Percentiles rank a stretch among this genome's conserved stretches.
These are phyloP conservation scores for Cephalotrichum gorgonifer DNA, from an alignment of 2,329 filamentous ascomycete species.

Conservation along the genomic window DNA sequence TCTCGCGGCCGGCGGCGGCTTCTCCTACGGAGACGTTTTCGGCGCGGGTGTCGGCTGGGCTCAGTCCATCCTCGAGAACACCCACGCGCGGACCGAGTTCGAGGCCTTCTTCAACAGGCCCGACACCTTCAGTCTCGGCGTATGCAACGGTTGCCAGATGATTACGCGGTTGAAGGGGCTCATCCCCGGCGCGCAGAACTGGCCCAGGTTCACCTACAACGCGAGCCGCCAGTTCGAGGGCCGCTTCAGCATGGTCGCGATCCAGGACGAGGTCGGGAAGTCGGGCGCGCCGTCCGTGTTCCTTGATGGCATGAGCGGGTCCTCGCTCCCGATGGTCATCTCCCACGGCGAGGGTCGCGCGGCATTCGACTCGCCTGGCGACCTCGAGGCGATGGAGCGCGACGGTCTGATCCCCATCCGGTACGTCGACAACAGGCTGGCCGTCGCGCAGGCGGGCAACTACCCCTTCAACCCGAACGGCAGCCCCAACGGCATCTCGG, in stretches of 20 bases:
- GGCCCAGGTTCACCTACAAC: slow-evolving; percentile 58
- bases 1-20: slow-evolving; percentile 89
- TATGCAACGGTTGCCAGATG: slow-evolving; percentile 98
- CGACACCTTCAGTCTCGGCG: slow-evolving; percentile 86
- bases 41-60: slow-evolving; percentile 97
- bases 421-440: slow-evolving; percentile 68
- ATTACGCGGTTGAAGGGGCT: slow-evolving; percentile 68
- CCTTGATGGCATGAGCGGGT: slow-evolving; percentile 78
- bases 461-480: slow-evolving; percentile 89
- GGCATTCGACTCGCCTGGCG: slow-evolving; percentile 46
- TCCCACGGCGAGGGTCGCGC: slow-evolving; percentile 90
- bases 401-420: slow-evolving; percentile 62
- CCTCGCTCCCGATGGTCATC: slow-evolving; percentile 72
- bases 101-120: slow-evolving; percentile 73
- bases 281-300: slow-evolving; percentile 60
- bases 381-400: slow-evolving; percentile 44
- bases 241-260: slow-evolving; percentile 70
- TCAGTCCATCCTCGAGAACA: slow-evolving; percentile 81
- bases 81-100: slow-evolving; percentile 66
- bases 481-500: slow-evolving; percentile 70
- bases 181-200: slow-evolving; percentile 22
- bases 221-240: slow-evolving; percentile 55
- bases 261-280: slow-evolving; percentile 28
- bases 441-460: slow-evolving; percentile 44
- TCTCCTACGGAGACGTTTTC: slow-evolving; percentile 75